phyloP scores from a whole-genome alignment of 345 rosid species.

The Microcos paniculata region DNA sequence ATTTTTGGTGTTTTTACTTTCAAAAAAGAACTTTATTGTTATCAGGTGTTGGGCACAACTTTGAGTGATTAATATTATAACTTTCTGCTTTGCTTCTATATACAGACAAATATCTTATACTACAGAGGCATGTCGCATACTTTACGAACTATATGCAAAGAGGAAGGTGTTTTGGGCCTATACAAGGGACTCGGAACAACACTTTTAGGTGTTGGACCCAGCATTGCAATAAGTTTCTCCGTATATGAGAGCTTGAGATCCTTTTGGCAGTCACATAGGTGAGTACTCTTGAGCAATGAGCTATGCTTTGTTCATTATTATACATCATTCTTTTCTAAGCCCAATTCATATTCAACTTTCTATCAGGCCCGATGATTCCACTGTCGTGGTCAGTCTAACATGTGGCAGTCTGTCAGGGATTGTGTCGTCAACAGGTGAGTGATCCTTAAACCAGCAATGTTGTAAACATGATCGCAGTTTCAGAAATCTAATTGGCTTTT shows the following conservation, averaged over 20 bases:
- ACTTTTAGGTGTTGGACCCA: conserved; percentile 92
- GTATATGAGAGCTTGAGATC: conserved; percentile 85
- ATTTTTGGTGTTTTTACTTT: neutral
- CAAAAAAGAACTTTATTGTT: neutral
- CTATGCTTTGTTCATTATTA: neutral
- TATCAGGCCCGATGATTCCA: conserved; percentile 78
- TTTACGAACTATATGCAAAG: conserved; percentile 61
- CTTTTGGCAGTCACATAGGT: conserved; percentile 79
- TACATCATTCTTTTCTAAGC: neutral
- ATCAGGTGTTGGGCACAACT: neutral
- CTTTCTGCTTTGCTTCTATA: conserved; percentile 4
- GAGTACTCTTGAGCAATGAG: conserved; percentile 8
- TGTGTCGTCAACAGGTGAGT: conserved; percentile 94
- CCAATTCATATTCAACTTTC: neutral
- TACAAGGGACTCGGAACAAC: conserved; percentile 96
- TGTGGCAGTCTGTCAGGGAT: conserved; percentile 98
- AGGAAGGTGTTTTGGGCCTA: conserved; percentile 82
- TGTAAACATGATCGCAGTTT: neutral
- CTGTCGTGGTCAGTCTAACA: conserved; percentile 66
- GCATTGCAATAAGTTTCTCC: conserved; percentile 86
- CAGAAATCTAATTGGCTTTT: neutral
- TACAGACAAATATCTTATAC: conserved; percentile 75
- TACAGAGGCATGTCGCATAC: conserved; percentile 86
- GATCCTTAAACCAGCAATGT: conserved; percentile 12
- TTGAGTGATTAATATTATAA: neutral